Conservation (phyloP, 1,284 basidiomycete species). For the Leccinum subrobustum region DNA sequence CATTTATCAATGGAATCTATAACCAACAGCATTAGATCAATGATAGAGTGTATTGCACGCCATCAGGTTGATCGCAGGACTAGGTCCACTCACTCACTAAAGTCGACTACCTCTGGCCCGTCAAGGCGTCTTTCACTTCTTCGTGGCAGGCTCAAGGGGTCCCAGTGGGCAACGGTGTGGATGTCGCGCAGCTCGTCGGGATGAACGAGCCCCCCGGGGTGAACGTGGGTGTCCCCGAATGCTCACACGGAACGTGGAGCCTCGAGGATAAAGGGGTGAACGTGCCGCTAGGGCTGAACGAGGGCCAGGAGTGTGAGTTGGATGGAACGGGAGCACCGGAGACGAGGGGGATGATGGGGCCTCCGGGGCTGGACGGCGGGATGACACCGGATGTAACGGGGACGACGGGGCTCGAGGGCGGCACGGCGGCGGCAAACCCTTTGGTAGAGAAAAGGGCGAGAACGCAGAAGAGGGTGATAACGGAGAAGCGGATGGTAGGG, state of each 20-base stretch:
- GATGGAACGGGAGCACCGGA: background rate
- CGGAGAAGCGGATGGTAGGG: background rate
- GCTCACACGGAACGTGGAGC: background rate
- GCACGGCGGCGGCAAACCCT: background rate
- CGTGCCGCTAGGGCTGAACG: background rate
- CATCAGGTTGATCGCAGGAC: background rate
- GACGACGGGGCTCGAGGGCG: background rate
- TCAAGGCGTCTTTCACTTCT: background rate
- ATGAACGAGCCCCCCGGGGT: background rate
- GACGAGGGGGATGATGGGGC: background rate
- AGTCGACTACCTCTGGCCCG: background rate
- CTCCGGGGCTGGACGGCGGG: background rate
- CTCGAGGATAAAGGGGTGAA: background rate
- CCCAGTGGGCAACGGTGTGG: background rate
- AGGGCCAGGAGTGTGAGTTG: background rate
- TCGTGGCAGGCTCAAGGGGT: background rate
- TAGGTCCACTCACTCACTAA: background rate
- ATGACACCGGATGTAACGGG: background rate
- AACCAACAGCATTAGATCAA: background rate
- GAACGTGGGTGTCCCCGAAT: background rate
- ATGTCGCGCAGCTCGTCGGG: background rate
- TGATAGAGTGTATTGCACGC: background rate
- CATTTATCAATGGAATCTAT: background rate
- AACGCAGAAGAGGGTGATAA: background rate
- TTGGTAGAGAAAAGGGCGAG: background rate